Percentiles rank a stretch among this genome's conserved stretches.
Evolutionary conservation across 441 rosid species (phyloP).

Genomic region (Breynia disticha): DNA sequence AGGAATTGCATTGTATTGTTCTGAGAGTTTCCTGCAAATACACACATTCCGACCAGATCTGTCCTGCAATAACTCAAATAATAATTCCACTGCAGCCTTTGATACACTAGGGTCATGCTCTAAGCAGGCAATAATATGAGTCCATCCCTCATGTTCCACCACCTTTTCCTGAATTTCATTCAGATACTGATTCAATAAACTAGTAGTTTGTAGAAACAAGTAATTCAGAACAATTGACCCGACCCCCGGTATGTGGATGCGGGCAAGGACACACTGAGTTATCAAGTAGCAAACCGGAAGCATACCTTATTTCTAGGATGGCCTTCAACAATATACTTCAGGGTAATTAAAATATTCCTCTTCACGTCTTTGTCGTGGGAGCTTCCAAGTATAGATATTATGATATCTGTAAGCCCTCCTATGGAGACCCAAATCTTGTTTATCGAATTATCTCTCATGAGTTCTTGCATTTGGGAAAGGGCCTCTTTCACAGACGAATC

Average conservation of each 20-base stretch:
- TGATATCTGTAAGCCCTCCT: conserved; percentile 43
- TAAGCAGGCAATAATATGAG: conserved; percentile 45
- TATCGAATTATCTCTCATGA: conserved; percentile 44
- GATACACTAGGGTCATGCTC: conserved; percentile 44
- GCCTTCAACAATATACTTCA: conserved; percentile 41
- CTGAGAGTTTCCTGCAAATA: conserved; percentile 43
- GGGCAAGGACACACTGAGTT: not conserved
- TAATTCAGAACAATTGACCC: no score
- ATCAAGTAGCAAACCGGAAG: not conserved
- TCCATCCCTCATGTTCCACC: conserved; percentile 39
- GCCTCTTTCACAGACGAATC: conserved; percentile 36
- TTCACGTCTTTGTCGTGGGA: conserved; percentile 39
- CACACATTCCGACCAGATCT: conserved; percentile 48
- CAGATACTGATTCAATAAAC: not conserved
- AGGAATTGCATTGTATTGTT: conserved; percentile 37
- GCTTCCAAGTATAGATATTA: conserved; percentile 34
- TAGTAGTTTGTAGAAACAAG: not conserved
- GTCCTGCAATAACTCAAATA: conserved; percentile 48
- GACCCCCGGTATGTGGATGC: not conserved
- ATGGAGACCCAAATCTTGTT: conserved; percentile 59
- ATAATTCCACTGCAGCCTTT: conserved; percentile 47
- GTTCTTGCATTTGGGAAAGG: conserved; percentile 44
- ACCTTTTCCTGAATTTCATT: conserved; percentile 34
- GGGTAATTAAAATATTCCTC: conserved; percentile 40
- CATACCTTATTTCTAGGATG: conserved; percentile 52